phyloP scores from a whole-genome alignment of 768 basidiomycete species.

The Mycena latifolia region DNA sequence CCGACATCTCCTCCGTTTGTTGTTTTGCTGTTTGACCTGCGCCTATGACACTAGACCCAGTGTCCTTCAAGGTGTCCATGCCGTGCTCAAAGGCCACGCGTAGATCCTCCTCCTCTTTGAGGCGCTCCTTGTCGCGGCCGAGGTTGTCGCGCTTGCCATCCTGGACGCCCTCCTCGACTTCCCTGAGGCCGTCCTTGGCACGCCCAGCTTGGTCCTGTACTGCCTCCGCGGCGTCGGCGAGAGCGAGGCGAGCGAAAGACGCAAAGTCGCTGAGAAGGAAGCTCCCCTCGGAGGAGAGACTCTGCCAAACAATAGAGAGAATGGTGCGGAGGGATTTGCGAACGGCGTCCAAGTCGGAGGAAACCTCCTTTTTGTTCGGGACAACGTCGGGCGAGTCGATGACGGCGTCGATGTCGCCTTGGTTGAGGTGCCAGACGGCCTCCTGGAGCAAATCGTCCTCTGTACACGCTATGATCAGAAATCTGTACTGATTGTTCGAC shows the following conservation, averaged over 20 bases:
- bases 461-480: conserved; percentile 42
- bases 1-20: conserved; percentile 57
- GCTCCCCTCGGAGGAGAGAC: conserved; percentile 64
- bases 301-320: conserved; percentile 65
- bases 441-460: conserved; percentile 76
- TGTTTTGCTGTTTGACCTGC: conserved; percentile 57
- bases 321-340: conserved; percentile 64
- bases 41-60: conserved; percentile 69
- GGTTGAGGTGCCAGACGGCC: conserved; percentile 72
- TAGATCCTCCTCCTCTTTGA: conserved; percentile 62
- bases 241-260: conserved; percentile 71
- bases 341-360: conserved; percentile 63
- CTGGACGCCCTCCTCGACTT: conserved; percentile 69
- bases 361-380: conserved; percentile 58
- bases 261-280: conserved; percentile 72
- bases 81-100: conserved; percentile 73
- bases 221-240: conserved; percentile 76
- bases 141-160: conserved; percentile 69
- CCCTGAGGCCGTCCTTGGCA: conserved; percentile 66
- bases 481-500: background rate
- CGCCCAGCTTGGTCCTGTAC: conserved; percentile 64
- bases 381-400: conserved; percentile 44
- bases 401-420: conserved; percentile 62
- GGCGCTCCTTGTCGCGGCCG: conserved; percentile 64
- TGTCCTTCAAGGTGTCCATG: conserved; percentile 73